These are phyloP conservation scores for Collariella sp. DNA, from an alignment of 495 filamentous ascomycete genomes.

Conservation along the genomic window DNA sequence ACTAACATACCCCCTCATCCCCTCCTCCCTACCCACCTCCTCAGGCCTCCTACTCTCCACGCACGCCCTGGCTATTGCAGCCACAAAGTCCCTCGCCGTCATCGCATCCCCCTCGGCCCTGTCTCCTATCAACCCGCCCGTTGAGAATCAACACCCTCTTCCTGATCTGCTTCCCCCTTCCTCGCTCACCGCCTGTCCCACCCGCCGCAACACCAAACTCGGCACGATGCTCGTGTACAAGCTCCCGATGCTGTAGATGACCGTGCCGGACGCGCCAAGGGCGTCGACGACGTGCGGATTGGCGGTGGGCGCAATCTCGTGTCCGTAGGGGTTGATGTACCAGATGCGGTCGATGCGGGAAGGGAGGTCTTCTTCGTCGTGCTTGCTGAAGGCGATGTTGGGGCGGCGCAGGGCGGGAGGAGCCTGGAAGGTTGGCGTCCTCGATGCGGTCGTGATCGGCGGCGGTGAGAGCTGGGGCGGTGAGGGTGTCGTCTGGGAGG, in stretches of 20 bases:
- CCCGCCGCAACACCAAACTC: conserved; percentile 55
- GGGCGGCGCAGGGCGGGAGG: conserved; percentile 68
- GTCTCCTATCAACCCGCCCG: conserved; percentile 57
- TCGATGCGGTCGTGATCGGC: conserved; percentile 44
- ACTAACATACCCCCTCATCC: conserved; percentile 57
- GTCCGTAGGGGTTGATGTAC: conserved; percentile 96
- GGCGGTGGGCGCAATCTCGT: conserved; percentile 71
- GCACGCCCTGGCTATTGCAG: conserved; percentile 64
- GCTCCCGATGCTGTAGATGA: conserved; percentile 86
- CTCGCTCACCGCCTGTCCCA: conserved; percentile 46
- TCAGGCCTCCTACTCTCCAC: conserved; percentile 32
- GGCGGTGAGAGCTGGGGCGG: conserved; percentile 21
- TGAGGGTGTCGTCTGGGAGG: conserved; percentile 37
- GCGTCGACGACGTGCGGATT: conserved; percentile 71
- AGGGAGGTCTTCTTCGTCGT: conserved; percentile 54
- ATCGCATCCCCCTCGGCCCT: conserved; percentile 49
- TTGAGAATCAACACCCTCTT: conserved; percentile 86
- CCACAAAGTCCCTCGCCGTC: conserved; percentile 67
- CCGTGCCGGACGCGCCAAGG: conserved; percentile 50
- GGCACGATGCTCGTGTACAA: conserved; percentile 78
- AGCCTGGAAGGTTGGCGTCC: conserved; percentile 83
- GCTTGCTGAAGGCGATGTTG: conserved; percentile 73
- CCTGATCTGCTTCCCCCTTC: conserved; percentile 27
- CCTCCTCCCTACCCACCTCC: conserved; percentile 35
- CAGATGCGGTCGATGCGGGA: conserved; percentile 74